phyloP scores from a whole-genome alignment of 179 eudicot species.

The Vitellaria paradoxa region DNA sequence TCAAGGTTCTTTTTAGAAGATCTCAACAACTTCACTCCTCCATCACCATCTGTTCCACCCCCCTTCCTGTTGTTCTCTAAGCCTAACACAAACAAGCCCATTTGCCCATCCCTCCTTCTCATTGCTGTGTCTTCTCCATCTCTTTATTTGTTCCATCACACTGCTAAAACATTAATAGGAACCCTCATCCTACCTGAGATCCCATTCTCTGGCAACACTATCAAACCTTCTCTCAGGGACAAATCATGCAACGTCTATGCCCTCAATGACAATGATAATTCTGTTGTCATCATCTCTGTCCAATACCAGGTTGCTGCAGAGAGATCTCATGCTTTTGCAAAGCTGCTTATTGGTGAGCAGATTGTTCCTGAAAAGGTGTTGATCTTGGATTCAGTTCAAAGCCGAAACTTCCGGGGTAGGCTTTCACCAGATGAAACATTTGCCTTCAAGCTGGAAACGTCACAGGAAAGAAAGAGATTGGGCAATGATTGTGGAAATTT shows the following conservation, averaged over 20 bases:
- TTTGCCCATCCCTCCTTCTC: constrained; percentile 74
- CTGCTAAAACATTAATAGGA: constrained; percentile 75
- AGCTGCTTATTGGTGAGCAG: constrained; percentile 61
- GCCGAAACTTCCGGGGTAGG: constrained; percentile 72
- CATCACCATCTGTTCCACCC: constrained; percentile 60
- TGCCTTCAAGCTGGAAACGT: constrained; percentile 80
- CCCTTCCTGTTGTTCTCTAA: constrained; percentile 62
- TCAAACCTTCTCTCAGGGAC: constrained; percentile 50
- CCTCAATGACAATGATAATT: constrained; percentile 42
- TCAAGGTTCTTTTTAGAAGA: constrained; percentile 89
- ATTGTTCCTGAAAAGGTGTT: constrained; percentile 67
- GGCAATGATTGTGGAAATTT: constrained; percentile 25
- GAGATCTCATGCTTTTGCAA: constrained; percentile 69
- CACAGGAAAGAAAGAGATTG: constrained; percentile 37
- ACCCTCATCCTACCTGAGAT: constrained; percentile 80
- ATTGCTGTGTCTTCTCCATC: constrained; percentile 81
- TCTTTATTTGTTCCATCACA: constrained; percentile 57
- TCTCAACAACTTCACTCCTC: constrained; percentile 80
- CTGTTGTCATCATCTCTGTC: constrained; percentile 49
- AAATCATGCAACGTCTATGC: constrained; percentile 75
- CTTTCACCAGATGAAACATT: constrained; percentile 69
- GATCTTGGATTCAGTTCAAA: constrained; percentile 76
- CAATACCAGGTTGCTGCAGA: constrained; percentile 65
- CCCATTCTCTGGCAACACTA: constrained; percentile 60
- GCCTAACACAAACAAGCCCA: constrained; percentile 37